Percentiles rank a stretch among this genome's conserved stretches.
These are phyloP conservation scores for Eustoma russellianum DNA, from an alignment of 257 asterid species.

Conservation along the genomic window DNA sequence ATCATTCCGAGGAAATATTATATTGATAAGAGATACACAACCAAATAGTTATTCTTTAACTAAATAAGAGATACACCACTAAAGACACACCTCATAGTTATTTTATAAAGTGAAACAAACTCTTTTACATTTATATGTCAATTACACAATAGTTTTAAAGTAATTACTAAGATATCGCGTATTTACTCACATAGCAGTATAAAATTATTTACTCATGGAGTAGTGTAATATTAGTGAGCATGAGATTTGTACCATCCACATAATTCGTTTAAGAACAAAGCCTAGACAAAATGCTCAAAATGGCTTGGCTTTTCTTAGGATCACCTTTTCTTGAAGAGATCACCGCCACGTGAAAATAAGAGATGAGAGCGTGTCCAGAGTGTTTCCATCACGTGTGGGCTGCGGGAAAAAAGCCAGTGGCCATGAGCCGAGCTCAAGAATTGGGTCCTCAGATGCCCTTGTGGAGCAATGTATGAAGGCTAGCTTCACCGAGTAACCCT, in stretches of 20 bases:
- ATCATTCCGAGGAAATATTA: too few relatives aligned
- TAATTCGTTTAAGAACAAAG: not conserved
- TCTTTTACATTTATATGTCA: too few relatives aligned
- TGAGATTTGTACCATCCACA: not conserved
- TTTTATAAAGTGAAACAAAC: too few relatives aligned
- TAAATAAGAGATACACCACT: too few relatives aligned
- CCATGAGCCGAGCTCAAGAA: conserved; percentile 5
- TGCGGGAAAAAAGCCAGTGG: not conserved
- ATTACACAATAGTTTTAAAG: too few relatives aligned
- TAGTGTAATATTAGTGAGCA: not conserved
- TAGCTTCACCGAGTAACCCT: not conserved
- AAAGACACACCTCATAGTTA: too few relatives aligned
- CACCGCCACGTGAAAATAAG: not conserved
- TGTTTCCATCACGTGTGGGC: conserved; percentile 3
- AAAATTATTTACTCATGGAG: too few relatives aligned
- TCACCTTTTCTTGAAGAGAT: not conserved
- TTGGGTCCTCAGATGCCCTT: conserved; percentile 5
- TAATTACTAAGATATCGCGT: too few relatives aligned
- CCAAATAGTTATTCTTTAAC: too few relatives aligned
- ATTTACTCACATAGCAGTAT: not conserved
- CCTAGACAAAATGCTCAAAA: too few relatives aligned
- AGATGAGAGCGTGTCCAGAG: not conserved
- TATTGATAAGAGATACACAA: too few relatives aligned
- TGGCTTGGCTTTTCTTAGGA: not conserved
- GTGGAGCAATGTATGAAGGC: not conserved